phyloP scores from a whole-genome alignment of 1,284 basidiomycete species.

The Ustilago shanxiensis region DNA sequence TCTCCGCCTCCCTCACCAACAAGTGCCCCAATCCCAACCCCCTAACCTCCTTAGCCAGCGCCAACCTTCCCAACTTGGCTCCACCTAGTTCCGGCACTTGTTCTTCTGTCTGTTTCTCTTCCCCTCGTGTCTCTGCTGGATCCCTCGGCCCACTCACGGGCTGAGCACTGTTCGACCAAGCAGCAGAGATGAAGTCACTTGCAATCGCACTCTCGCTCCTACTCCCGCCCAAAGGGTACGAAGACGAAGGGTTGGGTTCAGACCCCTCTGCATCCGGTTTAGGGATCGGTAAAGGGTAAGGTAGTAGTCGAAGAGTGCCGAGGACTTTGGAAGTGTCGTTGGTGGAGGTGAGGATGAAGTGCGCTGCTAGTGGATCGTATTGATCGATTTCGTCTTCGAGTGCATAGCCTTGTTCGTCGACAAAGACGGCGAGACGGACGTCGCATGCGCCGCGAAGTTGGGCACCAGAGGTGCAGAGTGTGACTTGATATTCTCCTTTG shows the following conservation, averaged over 20 bases:
- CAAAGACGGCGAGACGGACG: slow-evolving; percentile 56
- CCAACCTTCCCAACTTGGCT: slow-evolving; percentile 46
- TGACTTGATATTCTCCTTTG: slow-evolving; percentile 27
- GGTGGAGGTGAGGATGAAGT: slow-evolving; percentile 34
- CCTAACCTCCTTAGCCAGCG: slow-evolving; percentile 41
- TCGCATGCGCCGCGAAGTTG: slow-evolving; percentile 45
- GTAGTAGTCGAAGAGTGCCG: slow-evolving; percentile 40
- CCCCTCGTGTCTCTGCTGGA: slow-evolving; percentile 30
- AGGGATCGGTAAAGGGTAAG: slow-evolving; percentile 43
- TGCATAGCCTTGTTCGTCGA: slow-evolving; percentile 57
- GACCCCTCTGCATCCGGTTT: slow-evolving; percentile 29
- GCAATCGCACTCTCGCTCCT: slow-evolving; percentile 38
- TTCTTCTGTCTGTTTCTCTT: slow-evolving; percentile 26
- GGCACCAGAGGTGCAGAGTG: slow-evolving; percentile 31
- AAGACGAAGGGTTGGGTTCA: slow-evolving; percentile 25
- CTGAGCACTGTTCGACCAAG: slow-evolving; percentile 14
- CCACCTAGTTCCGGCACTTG: slow-evolving; percentile 32
- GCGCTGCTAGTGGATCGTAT: slow-evolving; percentile 52
- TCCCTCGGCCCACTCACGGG: slow-evolving; percentile 12
- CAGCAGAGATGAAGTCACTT: slow-evolving; percentile 39
- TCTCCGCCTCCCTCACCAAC: slow-evolving; percentile 39
- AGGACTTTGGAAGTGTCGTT: slow-evolving; percentile 11
- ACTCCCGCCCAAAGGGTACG: slow-evolving; percentile 38
- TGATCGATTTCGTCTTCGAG: slow-evolving; percentile 64
- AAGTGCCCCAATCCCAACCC: slow-evolving; percentile 44